phyloP scores from a whole-genome alignment of 2,329 filamentous ascomycete species.

The Beauveria pseudobassiana region DNA sequence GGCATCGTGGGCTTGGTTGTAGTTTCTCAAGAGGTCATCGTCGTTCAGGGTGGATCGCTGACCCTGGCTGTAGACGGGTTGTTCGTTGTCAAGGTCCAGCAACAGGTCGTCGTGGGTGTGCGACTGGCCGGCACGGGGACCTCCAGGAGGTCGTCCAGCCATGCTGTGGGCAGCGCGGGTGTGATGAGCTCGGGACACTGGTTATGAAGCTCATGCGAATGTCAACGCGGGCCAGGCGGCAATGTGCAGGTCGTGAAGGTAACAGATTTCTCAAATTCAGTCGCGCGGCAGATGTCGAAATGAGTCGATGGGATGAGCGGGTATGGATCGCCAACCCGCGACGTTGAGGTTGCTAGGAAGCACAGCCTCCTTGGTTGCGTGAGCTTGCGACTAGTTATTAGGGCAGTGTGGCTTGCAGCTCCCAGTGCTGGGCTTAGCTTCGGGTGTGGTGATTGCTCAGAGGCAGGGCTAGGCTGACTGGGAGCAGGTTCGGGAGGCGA shows the following conservation, averaged over 20 bases:
- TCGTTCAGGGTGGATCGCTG: constrained; percentile 74
- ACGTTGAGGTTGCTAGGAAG: constrained; percentile 10
- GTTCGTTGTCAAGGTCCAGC: constrained; percentile 66
- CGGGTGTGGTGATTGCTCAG: constrained; percentile 1
- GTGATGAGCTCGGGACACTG: constrained; percentile 22
- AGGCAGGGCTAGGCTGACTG: not conserved
- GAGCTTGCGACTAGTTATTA: constrained; percentile 5
- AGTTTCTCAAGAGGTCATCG: constrained; percentile 69
- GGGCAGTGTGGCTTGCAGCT: constrained; percentile 2
- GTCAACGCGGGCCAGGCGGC: not conserved
- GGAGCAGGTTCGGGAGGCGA: not conserved
- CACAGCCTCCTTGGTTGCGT: constrained; percentile 12
- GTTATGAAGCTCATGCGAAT: constrained; percentile 17
- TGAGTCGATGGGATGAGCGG: not conserved
- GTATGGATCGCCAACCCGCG: constrained; percentile 7
- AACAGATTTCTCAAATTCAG: not conserved
- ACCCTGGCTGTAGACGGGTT: constrained; percentile 65
- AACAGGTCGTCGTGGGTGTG: constrained; percentile 51
- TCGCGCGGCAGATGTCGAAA: not conserved
- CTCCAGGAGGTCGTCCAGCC: constrained; percentile 48
- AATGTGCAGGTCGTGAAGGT: not conserved
- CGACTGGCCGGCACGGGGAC: constrained; percentile 42
- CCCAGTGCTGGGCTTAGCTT: not conserved
- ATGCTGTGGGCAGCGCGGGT: constrained; percentile 42
- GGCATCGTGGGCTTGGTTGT: constrained; percentile 61